Evolutionary conservation across 306 rosid genomes (phyloP), one percentile per base, ranked within the genome.

Genomic region (Echinosophora koreensis): DNA sequence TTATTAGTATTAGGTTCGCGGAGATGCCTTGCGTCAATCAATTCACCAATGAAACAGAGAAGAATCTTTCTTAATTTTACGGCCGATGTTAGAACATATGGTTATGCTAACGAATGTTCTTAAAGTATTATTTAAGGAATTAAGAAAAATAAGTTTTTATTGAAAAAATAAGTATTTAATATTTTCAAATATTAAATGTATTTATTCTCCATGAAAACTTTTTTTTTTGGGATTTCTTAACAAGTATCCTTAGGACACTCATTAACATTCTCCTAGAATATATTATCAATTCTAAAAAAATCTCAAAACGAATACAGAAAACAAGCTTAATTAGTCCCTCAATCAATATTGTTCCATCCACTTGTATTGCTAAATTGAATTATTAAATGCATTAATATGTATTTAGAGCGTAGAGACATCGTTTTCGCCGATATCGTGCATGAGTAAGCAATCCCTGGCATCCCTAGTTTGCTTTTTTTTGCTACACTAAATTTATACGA

Each of bases 11-110:
- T 77, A 70, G 39, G 47, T 76, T 76, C 4, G 52, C n/a, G 75
- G 73, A 77, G 70, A 76, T 71, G 77, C 71, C 42, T 47, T 69
- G 51, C 14, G 77, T 79, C 81, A 73, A 83, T 73, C 11, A 65
- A 80, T 28, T 78, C 55, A 69, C 82, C 83, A 77, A 86, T 86
- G 32, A 80, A 55, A 83, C 39, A 4, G 6, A 50, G 2, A 73
- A 69, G 83, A 83, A 83, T 83, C 77, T 80, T 80, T 80, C 64
- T 69, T 69, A 69, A 62, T 75, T 75, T 86, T 82, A 69, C 78
- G 67, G 47, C 77, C 67, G n/a, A n/a, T n/a, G n/a, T n/a, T n/a
- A n/a, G n/a, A n/a, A n/a, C n/a, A n/a, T n/a, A n/a, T n/a, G n/a
- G n/a, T n/a, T n/a, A n/a, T n/a, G n/a, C n/a, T n/a, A n/a, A n/a